These are phyloP conservation scores for Sporothrix pallida DNA, from an alignment of 2,329 filamentous ascomycete species.

Conservation along the genomic window DNA sequence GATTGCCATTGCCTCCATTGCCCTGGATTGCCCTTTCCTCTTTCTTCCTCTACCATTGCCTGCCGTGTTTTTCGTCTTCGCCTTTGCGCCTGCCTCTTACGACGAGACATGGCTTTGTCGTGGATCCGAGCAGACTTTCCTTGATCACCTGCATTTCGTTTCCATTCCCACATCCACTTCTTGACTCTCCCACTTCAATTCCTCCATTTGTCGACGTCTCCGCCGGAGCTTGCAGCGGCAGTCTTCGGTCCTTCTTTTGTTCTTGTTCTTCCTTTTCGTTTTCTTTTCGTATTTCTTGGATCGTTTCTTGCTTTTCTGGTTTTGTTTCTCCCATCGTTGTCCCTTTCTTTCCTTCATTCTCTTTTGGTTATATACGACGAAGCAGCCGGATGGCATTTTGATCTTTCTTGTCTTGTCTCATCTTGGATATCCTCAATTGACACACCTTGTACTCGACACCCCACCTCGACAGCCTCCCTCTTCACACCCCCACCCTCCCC, in stretches of 20 bases:
- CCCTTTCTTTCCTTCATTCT: background rate
- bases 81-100: too few species aligned
- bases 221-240: too few species aligned
- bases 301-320: background rate
- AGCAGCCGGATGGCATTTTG: background rate
- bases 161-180: too few species aligned
- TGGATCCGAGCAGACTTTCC: too few species aligned
- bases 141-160: too few species aligned
- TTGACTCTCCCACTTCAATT: too few species aligned
- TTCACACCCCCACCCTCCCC: background rate
- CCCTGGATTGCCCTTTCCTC: too few species aligned
- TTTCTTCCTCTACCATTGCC: too few species aligned
- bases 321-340: background rate
- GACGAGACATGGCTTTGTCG: too few species aligned
- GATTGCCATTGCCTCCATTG: too few species aligned
- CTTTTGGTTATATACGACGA: slow-evolving; percentile 16
- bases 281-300: background rate
- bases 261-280: background rate
- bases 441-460: background rate
- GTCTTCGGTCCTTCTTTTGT: background rate
- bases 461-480: background rate
- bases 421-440: background rate
- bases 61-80: too few species aligned
- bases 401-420: background rate
- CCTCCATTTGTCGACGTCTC: too few species aligned